Percentiles rank a stretch among this genome's conserved stretches.
Evolutionary conservation across 306 rosid genomes (phyloP).

Genomic region (Heteromeles arbutifolia): DNA sequence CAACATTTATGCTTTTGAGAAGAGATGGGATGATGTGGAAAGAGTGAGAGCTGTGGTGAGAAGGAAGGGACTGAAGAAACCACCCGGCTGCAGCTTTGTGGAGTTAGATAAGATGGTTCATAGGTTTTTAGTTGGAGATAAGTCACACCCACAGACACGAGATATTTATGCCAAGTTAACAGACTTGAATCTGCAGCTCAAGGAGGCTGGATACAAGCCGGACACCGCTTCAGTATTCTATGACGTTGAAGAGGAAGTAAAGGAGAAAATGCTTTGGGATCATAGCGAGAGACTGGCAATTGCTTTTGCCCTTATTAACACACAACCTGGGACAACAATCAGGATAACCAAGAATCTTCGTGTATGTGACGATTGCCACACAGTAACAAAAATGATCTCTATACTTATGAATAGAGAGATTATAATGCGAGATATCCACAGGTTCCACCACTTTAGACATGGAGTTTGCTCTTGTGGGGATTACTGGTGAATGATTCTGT

Average conservation of each 20-base stretch:
- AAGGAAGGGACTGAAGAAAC: slow-evolving; percentile 36
- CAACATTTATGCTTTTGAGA: slow-evolving; percentile 53
- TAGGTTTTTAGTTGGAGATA: slow-evolving; percentile 50
- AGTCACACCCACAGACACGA: slow-evolving; percentile 38
- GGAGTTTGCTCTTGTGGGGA: slow-evolving; percentile 53
- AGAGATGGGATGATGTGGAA: slow-evolving; percentile 55
- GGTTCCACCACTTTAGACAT: slow-evolving; percentile 52
- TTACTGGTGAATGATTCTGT: slow-evolving; percentile 38
- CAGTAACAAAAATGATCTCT: slow-evolving; percentile 43
- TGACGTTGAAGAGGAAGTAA: slow-evolving; percentile 49
- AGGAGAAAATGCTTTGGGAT: slow-evolving; percentile 63
- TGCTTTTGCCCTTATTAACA: slow-evolving; percentile 47
- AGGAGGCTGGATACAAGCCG: slow-evolving; percentile 51
- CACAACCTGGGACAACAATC: slow-evolving; percentile 37
- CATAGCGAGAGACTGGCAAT: slow-evolving; percentile 57
- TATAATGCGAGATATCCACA: slow-evolving; percentile 49
- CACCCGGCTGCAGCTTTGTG: slow-evolving; percentile 50
- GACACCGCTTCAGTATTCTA: slow-evolving; percentile 52
- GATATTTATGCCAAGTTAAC: slow-evolving; percentile 38
- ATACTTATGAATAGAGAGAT: slow-evolving; percentile 36
- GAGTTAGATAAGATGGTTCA: slow-evolving; percentile 51
- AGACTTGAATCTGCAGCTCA: slow-evolving; percentile 40
- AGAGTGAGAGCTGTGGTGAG: slow-evolving; percentile 41
- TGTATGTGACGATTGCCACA: slow-evolving; percentile 53
- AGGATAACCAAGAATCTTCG: slow-evolving; percentile 61